phyloP scores from a whole-genome alignment of 495 filamentous ascomycete species.

The Aspergillus kassunensis region DNA sequence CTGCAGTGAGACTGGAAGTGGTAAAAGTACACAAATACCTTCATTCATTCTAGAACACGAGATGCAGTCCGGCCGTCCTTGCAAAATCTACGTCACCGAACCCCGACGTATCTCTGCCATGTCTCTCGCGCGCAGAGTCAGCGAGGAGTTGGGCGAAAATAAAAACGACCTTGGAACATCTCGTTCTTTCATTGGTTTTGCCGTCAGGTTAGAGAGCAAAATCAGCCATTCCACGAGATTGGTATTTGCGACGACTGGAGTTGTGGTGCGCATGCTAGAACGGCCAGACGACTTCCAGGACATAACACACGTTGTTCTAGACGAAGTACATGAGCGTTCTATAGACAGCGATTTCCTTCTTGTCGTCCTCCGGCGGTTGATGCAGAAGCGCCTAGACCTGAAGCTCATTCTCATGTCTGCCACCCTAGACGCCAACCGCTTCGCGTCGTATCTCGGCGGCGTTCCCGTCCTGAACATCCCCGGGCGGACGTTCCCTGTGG shows the following conservation, averaged over 20 bases:
- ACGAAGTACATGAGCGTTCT: constrained; percentile 91
- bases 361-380: constrained; percentile 79
- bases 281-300: constrained; percentile 77
- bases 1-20: constrained; percentile 93
- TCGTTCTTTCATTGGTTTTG: constrained; percentile 86
- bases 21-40: constrained; percentile 95
- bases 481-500: constrained; percentile 88
- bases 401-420: constrained; percentile 94
- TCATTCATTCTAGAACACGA: constrained; percentile 88
- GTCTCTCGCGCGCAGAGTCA: constrained; percentile 84
- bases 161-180: constrained; percentile 75
- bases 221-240: constrained; percentile 74
- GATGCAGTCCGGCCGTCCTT: constrained; percentile 69
- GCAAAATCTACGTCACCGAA: constrained; percentile 93
- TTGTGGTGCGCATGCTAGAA: constrained; percentile 96
- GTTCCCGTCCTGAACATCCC: constrained; percentile 87
- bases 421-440: constrained; percentile 85
- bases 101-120: constrained; percentile 96
- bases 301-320: constrained; percentile 87
- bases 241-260: constrained; percentile 82
- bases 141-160: constrained; percentile 86
- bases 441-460: constrained; percentile 79
- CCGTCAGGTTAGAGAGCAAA: constrained; percentile 87
- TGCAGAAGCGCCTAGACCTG: constrained; percentile 65
- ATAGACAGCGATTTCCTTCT: constrained; percentile 96